Conservation (phyloP, 2,329 filamentous ascomycete species). For the Trichophyton verrucosum region DNA sequence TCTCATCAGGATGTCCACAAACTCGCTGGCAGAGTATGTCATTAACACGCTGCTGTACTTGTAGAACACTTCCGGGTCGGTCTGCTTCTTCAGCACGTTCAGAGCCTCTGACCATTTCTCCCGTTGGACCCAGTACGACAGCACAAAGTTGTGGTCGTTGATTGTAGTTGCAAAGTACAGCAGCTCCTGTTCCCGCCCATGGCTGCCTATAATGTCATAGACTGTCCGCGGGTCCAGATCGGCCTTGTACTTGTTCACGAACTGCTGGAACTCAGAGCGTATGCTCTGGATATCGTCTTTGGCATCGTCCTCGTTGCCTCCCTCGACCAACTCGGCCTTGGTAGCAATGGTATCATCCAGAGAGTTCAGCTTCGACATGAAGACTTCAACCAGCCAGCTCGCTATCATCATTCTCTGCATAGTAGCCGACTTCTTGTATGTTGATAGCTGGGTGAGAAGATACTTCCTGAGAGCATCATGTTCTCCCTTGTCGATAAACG, state of each 20-base stretch:
- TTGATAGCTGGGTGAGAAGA: constrained; percentile 67
- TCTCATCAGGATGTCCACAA: constrained; percentile 92
- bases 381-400: constrained; percentile 88
- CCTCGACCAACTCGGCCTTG: constrained; percentile 66
- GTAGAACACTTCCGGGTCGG: constrained; percentile 85
- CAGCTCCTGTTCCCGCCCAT: constrained; percentile 85
- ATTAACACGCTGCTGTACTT: constrained; percentile 95
- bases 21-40: constrained; percentile 68
- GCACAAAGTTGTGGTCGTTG: constrained; percentile 85
- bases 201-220: constrained; percentile 91
- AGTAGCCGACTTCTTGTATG: constrained; percentile 64
- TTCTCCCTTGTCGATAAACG: constrained; percentile 79
- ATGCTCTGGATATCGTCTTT: constrained; percentile 58
- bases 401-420: constrained; percentile 97
- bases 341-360: constrained; percentile 90
- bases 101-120: constrained; percentile 85
- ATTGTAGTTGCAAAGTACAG: constrained; percentile 80
- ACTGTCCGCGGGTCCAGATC: constrained; percentile 85
- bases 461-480: constrained; percentile 87
- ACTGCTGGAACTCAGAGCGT: constrained; percentile 73
- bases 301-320: constrained; percentile 56
- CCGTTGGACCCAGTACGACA: constrained; percentile 94
- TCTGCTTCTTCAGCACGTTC: constrained; percentile 83
- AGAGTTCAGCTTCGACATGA: constrained; percentile 92
- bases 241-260: constrained; percentile 68